These are phyloP conservation scores for Leucocoprinus birnbaumii DNA, from an alignment of 768 basidiomycete species.

Conservation along the genomic window DNA sequence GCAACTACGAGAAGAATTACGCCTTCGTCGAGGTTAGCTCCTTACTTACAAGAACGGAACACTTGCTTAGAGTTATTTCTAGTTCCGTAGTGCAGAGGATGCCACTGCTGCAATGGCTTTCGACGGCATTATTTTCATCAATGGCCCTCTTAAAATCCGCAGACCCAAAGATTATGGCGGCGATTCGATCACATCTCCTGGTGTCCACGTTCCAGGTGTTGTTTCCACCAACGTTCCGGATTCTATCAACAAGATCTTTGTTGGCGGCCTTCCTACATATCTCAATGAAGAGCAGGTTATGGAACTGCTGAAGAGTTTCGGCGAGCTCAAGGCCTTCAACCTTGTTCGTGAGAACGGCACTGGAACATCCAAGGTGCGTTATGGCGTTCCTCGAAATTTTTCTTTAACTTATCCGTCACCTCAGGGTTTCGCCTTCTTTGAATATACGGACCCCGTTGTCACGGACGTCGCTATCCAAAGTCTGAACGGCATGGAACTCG, in stretches of 20 bases:
- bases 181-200: slow-evolving; percentile 56
- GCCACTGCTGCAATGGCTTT: slow-evolving; percentile 97
- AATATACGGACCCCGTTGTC: slow-evolving; percentile 85
- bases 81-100: slow-evolving; percentile 98
- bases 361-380: slow-evolving; percentile 77
- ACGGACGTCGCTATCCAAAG: slow-evolving; percentile 97
- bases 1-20: slow-evolving; percentile 99
- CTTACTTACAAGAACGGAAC: background rate
- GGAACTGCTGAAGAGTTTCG: slow-evolving; percentile 96
- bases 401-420: background rate
- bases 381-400: background rate
- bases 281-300: slow-evolving; percentile 98
- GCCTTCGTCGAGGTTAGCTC: slow-evolving; percentile 90
- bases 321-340: slow-evolving; percentile 97
- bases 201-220: slow-evolving; percentile 87
- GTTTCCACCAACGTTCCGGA: slow-evolving; percentile 98
- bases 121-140: slow-evolving; percentile 95
- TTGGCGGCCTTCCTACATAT: slow-evolving; percentile 93
- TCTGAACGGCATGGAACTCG: slow-evolving; percentile 96
- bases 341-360: slow-evolving; percentile 93
- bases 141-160: slow-evolving; percentile 94
- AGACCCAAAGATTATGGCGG: slow-evolving; percentile 98
- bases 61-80: too few relatives aligned
- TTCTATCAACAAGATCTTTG: slow-evolving; percentile 96
- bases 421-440: slow-evolving; percentile 98